Percentiles rank a stretch among this genome's conserved stretches.
Evolutionary conservation across 1,284 basidiomycete species (phyloP).

Genomic region (Leccinum idahoense): DNA sequence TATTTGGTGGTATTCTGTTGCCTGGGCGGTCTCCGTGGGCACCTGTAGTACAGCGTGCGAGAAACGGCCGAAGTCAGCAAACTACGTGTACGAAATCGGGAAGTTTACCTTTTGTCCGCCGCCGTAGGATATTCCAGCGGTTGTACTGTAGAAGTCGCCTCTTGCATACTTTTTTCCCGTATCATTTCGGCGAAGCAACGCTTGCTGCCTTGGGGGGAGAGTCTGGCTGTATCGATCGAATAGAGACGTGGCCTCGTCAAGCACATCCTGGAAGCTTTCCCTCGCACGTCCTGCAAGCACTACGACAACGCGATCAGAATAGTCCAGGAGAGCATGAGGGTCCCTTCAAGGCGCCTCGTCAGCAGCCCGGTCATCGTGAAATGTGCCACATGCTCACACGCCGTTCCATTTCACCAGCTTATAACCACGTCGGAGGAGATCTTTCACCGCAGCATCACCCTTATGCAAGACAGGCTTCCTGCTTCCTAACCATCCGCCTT

Average conservation of each 20-base stretch:
- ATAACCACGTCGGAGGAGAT: background rate
- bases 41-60: background rate
- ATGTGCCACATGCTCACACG: background rate
- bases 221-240: background rate
- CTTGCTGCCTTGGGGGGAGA: background rate
- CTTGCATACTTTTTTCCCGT: too few species aligned
- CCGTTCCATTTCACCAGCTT: background rate
- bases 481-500: background rate
- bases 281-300: background rate
- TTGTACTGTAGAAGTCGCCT: background rate
- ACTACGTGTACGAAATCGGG: background rate
- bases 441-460: background rate
- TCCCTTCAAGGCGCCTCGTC: background rate
- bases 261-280: background rate
- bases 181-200: too few species aligned
- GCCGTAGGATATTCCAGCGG: background rate
- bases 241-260: background rate
- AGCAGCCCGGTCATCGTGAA: background rate
- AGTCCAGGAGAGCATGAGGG: background rate
- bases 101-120: background rate
- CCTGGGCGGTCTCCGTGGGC: background rate
- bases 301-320: background rate
- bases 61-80: too few species aligned
- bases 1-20: background rate
- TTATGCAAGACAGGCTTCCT: background rate